phyloP scores from a whole-genome alignment of 257 asterid species.

The Thymus mandschuricus region DNA sequence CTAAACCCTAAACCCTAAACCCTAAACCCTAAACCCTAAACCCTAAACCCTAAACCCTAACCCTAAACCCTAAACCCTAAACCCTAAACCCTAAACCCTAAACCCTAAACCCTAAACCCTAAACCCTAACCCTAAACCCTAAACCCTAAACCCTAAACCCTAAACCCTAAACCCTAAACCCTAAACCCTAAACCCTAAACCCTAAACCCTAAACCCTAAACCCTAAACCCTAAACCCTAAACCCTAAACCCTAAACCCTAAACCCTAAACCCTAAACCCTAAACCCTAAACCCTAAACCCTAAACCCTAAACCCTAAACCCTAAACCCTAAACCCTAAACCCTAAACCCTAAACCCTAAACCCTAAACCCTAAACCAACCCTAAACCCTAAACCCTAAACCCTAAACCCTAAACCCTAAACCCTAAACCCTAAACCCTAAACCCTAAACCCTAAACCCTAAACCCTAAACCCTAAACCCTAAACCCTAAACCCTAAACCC shows the following conservation, averaged over 20 bases:
- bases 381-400: constrained; percentile 27
- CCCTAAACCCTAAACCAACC: too few species aligned
- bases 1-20: too few species aligned
- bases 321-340: constrained; percentile 17
- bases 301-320: constrained; percentile 21
- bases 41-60: too few species aligned
- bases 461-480: too few species aligned
- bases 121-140: constrained; percentile 24
- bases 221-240: constrained; percentile 29
- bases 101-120: constrained; percentile 10
- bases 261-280: constrained; percentile 31
- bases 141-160: constrained; percentile 24
- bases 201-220: constrained; percentile 27
- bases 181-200: constrained; percentile 25
- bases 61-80: too few species aligned
- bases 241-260: constrained; percentile 27
- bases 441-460: constrained; percentile 11
- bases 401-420: constrained; percentile 19
- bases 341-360: constrained; percentile 16
- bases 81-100: too few species aligned
- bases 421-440: constrained; percentile 21
- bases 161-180: constrained; percentile 26
- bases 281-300: constrained; percentile 31
- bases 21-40: too few species aligned
- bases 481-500: constrained; percentile 6